Conservation (phyloP, 2,329 filamentous ascomycete species). For the Botryosphaeria dothidea region DNA sequence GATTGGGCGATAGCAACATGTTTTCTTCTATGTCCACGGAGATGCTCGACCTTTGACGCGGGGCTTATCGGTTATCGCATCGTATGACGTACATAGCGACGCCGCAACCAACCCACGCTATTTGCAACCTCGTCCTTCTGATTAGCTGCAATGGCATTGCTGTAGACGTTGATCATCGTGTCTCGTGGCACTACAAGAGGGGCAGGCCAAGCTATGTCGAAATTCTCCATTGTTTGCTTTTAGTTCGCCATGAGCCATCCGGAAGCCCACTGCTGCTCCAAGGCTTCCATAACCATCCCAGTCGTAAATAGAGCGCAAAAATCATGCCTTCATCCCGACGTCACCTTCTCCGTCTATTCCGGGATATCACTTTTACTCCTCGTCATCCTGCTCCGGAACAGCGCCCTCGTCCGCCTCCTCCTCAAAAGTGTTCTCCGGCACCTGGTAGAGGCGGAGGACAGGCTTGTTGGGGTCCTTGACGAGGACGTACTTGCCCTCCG, state of each 20-base stretch:
- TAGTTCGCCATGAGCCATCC: background rate
- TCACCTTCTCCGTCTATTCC: background rate
- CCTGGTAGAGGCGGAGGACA: constrained; percentile 88
- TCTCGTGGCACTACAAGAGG: no score
- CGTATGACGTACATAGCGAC: background rate
- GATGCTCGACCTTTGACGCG: background rate
- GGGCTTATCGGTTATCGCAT: constrained; percentile 12
- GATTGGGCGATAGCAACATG: background rate
- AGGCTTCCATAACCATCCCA: constrained; percentile 13
- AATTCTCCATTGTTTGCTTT: constrained; percentile 18
- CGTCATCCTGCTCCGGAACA: constrained; percentile 55
- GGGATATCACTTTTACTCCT: constrained; percentile 45
- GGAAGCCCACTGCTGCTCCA: background rate
- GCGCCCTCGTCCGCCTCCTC: constrained; percentile 76
- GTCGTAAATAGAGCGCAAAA: constrained; percentile 11
- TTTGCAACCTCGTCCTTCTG: background rate
- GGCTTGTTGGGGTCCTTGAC: constrained; percentile 95
- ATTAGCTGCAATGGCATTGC: background rate
- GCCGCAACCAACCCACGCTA: background rate
- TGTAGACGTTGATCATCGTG: no score
- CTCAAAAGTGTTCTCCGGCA: constrained; percentile 85
- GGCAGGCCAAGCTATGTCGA: background rate
- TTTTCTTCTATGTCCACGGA: background rate
- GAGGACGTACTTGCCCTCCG: constrained; percentile 78
- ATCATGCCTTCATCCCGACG: constrained; percentile 3